A percentile compares a stretch with the other conserved stretches of the same genome.
Conservation (phyloP, 2,329 filamentous ascomycete genomes). For the Botrytis medusae region DNA sequence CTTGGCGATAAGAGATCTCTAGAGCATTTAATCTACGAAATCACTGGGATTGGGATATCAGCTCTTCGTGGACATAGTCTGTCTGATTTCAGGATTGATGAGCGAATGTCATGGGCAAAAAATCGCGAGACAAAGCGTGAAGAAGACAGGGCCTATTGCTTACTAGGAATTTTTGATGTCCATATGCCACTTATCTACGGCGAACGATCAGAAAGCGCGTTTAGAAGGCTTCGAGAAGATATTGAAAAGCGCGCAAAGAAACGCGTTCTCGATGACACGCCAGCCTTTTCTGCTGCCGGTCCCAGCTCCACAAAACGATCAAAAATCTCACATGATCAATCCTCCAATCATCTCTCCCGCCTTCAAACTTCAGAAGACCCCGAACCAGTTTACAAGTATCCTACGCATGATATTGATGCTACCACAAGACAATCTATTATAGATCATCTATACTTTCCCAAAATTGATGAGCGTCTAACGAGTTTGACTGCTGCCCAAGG, state of each 20-base stretch:
- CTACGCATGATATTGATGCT: constrained; percentile 21
- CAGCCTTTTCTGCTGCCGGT: constrained; percentile 15
- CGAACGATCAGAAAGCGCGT: constrained; percentile 39
- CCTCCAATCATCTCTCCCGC: neutral
- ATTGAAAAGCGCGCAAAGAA: constrained; percentile 32
- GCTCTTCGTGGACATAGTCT: constrained; percentile 25
- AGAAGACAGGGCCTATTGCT: constrained; percentile 44
- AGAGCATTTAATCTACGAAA: constrained; percentile 22
- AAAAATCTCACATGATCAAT: constrained; percentile 20
- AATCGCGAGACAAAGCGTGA: constrained; percentile 40
- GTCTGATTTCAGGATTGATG: constrained; percentile 37
- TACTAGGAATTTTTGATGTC: constrained; percentile 47
- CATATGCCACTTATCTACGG: constrained; percentile 47
- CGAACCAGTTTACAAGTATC: neutral
- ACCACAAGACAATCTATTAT: constrained; percentile 35
- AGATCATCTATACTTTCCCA: constrained; percentile 42
- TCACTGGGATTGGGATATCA: constrained; percentile 23
- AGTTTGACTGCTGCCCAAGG: constrained; percentile 43
- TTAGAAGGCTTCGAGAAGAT: constrained; percentile 40
- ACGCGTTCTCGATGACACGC: constrained; percentile 24
- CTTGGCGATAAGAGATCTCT: constrained; percentile 27
- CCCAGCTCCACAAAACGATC: constrained; percentile 24
- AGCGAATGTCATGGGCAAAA: constrained; percentile 40
- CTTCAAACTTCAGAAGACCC: neutral
- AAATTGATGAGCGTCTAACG: constrained; percentile 43